Percentiles rank a stretch among this genome's conserved stretches.
Conservation (phyloP, 2,329 filamentous ascomycete genomes). For the Magnaporthiopsis incrustans region DNA sequence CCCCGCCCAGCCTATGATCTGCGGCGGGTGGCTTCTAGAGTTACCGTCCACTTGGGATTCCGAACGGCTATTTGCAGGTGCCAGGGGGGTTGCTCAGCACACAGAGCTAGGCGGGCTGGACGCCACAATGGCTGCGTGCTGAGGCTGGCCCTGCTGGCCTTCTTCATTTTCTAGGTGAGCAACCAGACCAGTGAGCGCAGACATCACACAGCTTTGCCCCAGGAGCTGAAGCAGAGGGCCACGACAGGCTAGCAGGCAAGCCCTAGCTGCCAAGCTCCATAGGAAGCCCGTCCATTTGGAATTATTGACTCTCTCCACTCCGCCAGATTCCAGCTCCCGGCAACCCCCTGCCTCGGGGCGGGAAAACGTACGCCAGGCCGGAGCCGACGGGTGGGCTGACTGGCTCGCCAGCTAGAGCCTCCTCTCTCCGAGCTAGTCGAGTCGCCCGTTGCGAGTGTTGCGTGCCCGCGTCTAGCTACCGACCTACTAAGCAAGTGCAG, state of each 20-base stretch:
- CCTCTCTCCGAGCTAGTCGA: background rate
- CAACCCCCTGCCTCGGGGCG: background rate
- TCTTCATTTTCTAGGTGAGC: background rate
- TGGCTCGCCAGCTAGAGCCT: too few species aligned
- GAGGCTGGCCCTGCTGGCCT: background rate
- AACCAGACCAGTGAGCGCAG: too few species aligned
- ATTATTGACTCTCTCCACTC: background rate
- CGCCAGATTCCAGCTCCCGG: background rate
- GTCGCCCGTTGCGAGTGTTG: background rate
- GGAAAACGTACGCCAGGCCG: background rate
- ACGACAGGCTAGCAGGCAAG: background rate
- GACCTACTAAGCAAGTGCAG: too few species aligned
- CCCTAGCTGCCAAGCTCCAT: background rate
- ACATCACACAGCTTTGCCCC: background rate
- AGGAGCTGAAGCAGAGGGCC: background rate
- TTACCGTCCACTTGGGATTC: background rate
- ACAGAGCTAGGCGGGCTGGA: background rate
- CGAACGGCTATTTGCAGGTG: background rate
- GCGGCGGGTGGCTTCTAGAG: background rate
- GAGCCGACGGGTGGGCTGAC: too few species aligned
- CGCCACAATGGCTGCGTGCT: background rate
- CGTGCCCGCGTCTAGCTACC: background rate
- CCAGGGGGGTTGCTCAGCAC: background rate
- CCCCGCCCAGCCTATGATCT: background rate
- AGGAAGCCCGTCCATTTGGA: background rate